phyloP scores from a whole-genome alignment of 2,329 filamentous ascomycete species.

The Drechslerella dactyloides region DNA sequence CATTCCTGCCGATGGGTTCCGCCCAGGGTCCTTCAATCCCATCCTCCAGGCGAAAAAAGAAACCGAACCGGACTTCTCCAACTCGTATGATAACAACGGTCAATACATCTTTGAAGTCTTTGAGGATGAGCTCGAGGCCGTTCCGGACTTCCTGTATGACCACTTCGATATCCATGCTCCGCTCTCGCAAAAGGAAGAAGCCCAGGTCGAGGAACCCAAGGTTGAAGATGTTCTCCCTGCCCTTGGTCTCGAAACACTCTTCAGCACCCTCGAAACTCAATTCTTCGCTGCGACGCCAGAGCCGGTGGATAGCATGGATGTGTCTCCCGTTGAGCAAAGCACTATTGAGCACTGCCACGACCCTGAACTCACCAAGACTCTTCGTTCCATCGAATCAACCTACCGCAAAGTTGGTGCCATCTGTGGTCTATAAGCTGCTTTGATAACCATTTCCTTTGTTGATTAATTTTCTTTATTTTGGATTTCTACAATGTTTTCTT shows the following conservation, averaged over 20 bases:
- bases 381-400: constrained; percentile 47
- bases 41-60: constrained; percentile 43
- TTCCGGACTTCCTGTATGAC: constrained; percentile 45
- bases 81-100: constrained; percentile 48
- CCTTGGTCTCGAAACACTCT: constrained; percentile 45
- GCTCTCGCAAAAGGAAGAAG: constrained; percentile 39
- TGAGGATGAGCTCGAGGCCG: constrained; percentile 45
- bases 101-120: constrained; percentile 49
- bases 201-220: constrained; percentile 27
- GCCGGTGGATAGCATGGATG: constrained; percentile 26
- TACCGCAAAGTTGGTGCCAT: constrained; percentile 41
- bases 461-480: background rate
- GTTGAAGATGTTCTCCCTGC: constrained; percentile 38
- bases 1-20: constrained; percentile 42
- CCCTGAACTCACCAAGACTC: constrained; percentile 41
- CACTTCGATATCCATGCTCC: constrained; percentile 49
- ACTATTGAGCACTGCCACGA: constrained; percentile 34
- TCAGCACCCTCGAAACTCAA: constrained; percentile 40
- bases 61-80: constrained; percentile 34
- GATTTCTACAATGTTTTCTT: constrained; percentile 9
- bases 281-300: constrained; percentile 37
- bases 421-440: constrained; percentile 34
- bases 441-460: constrained; percentile 14
- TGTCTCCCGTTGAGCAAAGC: constrained; percentile 20
- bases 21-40: constrained; percentile 42